Percentiles rank a stretch among this genome's conserved stretches.
These are phyloP conservation scores for Amanita polypyramis DNA, from an alignment of 768 basidiomycete species.

Conservation along the genomic window DNA sequence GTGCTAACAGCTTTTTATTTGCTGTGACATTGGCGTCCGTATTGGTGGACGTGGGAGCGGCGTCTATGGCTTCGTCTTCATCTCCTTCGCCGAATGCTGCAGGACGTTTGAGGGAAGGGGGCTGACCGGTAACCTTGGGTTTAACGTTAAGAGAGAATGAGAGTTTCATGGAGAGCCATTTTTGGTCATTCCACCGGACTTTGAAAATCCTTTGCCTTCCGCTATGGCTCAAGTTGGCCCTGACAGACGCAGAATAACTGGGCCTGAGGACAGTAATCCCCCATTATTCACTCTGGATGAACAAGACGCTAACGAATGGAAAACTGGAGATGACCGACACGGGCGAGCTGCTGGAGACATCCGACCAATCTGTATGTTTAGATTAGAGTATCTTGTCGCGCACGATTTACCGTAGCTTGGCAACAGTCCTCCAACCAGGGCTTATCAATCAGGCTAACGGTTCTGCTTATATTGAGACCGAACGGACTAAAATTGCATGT, in stretches of 20 bases:
- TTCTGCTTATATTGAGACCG: conserved; percentile 93
- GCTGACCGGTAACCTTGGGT: conserved; percentile 38
- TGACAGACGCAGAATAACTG: conserved; percentile 85
- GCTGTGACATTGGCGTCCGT: conserved; percentile 27
- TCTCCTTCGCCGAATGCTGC: conserved; percentile 53
- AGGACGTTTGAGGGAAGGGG: conserved; percentile 42
- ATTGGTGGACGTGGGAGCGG: conserved; percentile 30
- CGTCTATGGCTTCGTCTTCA: conserved; percentile 50
- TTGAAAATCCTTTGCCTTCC: conserved; percentile 16
- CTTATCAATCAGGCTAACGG: conserved; percentile 92
- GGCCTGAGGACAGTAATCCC: conserved; percentile 73
- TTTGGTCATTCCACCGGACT: conserved; percentile 18
- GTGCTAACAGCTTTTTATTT: conserved; percentile 48
- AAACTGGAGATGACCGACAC: conserved; percentile 29
- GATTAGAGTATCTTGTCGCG: neutral
- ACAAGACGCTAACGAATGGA: conserved; percentile 18
- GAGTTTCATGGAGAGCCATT: conserved; percentile 57
- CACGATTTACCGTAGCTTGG: neutral
- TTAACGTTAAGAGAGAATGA: conserved; percentile 71
- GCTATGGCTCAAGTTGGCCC: conserved; percentile 45
- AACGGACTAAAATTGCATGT: conserved; percentile 87
- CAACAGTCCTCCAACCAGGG: conserved; percentile 77
- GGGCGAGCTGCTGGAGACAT: conserved; percentile 53
- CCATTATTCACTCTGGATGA: conserved; percentile 46
- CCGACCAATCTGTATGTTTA: conserved; percentile 71